Evolutionary conservation across 768 basidiomycete genomes (phyloP).

Genomic region (Leccinum barrowsii): DNA sequence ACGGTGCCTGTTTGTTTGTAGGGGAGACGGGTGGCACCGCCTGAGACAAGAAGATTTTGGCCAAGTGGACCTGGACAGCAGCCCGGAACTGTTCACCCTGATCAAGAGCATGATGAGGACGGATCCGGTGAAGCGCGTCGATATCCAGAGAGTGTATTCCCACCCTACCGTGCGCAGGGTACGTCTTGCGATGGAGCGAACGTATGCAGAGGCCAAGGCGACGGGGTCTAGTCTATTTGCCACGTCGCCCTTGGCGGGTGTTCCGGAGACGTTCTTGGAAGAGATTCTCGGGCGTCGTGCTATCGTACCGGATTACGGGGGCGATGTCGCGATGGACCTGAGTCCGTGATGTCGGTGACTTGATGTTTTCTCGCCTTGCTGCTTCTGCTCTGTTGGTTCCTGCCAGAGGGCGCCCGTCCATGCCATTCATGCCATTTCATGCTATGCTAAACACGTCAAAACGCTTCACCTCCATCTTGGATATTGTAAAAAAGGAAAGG

Average conservation of each 20-base stretch:
- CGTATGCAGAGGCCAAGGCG: slow-evolving; percentile 35
- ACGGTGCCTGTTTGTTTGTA: slow-evolving; percentile 34
- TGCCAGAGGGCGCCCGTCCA: background rate
- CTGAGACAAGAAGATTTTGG: slow-evolving; percentile 89
- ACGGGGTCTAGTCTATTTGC: slow-evolving; percentile 43
- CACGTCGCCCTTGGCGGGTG: slow-evolving; percentile 63
- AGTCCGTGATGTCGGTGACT: slow-evolving; percentile 27
- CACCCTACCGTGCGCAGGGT: slow-evolving; percentile 66
- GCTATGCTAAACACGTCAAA: background rate
- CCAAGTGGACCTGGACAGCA: slow-evolving; percentile 70
- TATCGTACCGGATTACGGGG: slow-evolving; percentile 7
- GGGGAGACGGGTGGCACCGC: slow-evolving; percentile 93
- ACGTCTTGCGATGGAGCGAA: slow-evolving; percentile 58
- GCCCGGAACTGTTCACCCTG: slow-evolving; percentile 61
- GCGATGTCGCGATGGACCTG: slow-evolving; percentile 39
- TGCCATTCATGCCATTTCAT: background rate
- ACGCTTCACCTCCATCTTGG: slow-evolving; percentile 15
- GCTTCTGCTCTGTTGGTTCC: background rate
- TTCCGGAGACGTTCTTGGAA: slow-evolving; percentile 59
- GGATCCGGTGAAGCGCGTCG: slow-evolving; percentile 57
- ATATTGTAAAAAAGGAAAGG: slow-evolving; percentile 14
- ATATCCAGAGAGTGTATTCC: slow-evolving; percentile 50
- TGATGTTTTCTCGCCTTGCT: slow-evolving; percentile 4
- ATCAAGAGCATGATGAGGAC: slow-evolving; percentile 77
- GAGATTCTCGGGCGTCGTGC: slow-evolving; percentile 46